A percentile compares a stretch with the other conserved stretches of the same genome.
Evolutionary conservation across 2,329 filamentous ascomycete species (phyloP).

Genomic region (Meredithiella fracta): DNA sequence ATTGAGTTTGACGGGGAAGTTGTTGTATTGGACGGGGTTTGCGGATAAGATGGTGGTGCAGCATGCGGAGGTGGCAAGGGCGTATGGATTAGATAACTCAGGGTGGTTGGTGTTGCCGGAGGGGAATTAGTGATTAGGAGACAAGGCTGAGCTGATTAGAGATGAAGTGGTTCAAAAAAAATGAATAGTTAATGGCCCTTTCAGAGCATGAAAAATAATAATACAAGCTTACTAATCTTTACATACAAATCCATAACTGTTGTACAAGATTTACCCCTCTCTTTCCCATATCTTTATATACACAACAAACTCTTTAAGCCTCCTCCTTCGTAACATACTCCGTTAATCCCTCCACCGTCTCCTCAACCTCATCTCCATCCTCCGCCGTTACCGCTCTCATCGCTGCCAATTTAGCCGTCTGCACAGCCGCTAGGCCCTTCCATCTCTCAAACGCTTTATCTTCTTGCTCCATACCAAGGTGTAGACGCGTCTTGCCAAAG

Average conservation of each 20-base stretch:
- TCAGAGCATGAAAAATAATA: background rate
- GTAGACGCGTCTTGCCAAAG: slow-evolving; percentile 62
- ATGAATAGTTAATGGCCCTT: background rate
- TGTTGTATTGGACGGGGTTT: slow-evolving; percentile 47
- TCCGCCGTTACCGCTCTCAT: slow-evolving; percentile 23
- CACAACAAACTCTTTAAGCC: background rate
- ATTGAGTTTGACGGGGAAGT: slow-evolving; percentile 67
- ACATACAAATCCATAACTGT: background rate
- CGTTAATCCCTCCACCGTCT: background rate
- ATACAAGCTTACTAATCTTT: background rate
- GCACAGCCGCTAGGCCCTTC: slow-evolving; percentile 57
- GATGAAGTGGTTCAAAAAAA: background rate
- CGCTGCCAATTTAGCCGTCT: slow-evolving; percentile 28
- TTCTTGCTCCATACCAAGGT: slow-evolving; percentile 71
- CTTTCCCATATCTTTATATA: background rate
- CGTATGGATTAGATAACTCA: slow-evolving; percentile 20
- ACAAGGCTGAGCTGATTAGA: background rate
- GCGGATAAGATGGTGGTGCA: slow-evolving; percentile 73
- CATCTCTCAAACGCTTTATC: slow-evolving; percentile 65
- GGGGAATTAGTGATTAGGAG: background rate
- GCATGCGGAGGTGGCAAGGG: slow-evolving; percentile 47
- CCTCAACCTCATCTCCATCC: background rate
- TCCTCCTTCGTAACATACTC: slow-evolving; percentile 1
- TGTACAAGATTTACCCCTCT: background rate
- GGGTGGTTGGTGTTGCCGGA: slow-evolving; percentile 10